A percentile compares a stretch with the other conserved stretches of the same genome.
phyloP scores from a whole-genome alignment of 495 filamentous ascomycete species.

The Podospora bellae-mahoneyi region DNA sequence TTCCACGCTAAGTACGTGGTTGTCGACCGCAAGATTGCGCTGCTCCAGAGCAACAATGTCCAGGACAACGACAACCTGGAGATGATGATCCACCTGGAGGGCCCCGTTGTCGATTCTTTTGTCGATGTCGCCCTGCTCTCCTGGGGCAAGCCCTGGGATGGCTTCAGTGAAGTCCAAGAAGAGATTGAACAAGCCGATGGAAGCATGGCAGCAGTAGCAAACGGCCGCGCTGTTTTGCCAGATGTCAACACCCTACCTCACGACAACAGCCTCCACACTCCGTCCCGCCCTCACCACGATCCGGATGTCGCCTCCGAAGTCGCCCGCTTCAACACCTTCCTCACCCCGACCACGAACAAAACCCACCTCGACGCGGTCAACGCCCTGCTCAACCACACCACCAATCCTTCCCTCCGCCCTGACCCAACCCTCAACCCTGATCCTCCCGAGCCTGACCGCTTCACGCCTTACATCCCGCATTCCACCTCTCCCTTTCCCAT shows the following conservation, averaged over 20 bases:
- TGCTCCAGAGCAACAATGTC: conserved; percentile 74
- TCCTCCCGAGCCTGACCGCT: conserved; percentile 43
- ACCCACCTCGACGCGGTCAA: conserved; percentile 54
- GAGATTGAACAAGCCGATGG: neutral
- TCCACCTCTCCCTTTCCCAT: conserved; percentile 59
- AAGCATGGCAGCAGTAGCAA: neutral
- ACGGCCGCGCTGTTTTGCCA: conserved; percentile 17
- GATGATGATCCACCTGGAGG: conserved; percentile 77
- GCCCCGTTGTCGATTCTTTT: conserved; percentile 69
- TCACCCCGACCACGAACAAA: conserved; percentile 50
- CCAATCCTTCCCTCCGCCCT: conserved; percentile 49
- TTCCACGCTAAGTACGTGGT: conserved; percentile 77
- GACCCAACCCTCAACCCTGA: conserved; percentile 48
- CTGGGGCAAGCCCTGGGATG: conserved; percentile 62
- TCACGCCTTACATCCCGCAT: conserved; percentile 62
- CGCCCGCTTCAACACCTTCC: conserved; percentile 51
- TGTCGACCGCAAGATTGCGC: conserved; percentile 64
- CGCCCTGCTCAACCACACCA: conserved; percentile 62
- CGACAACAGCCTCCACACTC: conserved; percentile 52
- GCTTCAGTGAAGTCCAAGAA: conserved; percentile 47
- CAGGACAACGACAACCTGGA: conserved; percentile 75
- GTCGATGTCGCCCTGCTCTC: conserved; percentile 70
- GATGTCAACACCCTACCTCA: neutral
- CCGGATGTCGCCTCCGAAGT: conserved; percentile 55
- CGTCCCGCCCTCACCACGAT: conserved; percentile 62